Evolutionary conservation across 2,329 filamentous ascomycete genomes (phyloP), one percentile per base, ranked within the genome.

Genomic region (Cytospora mali): DNA sequence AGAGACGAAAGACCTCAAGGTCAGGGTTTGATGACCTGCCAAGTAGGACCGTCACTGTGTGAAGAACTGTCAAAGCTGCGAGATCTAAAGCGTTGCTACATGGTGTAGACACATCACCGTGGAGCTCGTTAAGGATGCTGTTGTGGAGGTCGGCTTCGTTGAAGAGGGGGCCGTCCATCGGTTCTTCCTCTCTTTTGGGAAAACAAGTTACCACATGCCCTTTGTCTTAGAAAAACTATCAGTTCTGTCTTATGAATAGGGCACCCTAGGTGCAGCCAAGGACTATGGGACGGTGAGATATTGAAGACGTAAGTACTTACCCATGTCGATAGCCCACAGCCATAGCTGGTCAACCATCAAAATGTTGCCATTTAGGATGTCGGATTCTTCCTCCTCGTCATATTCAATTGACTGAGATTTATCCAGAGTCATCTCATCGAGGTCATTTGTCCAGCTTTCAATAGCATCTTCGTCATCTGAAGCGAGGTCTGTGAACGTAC

Each of bases 271-370:
- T 33, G 10, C 14, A 13, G 10, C 10, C 14, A 13, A 33, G n/a
- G n/a, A n/a, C n/a, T 33, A 33, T 6, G 14, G 31, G 10, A 33
- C 31, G 31, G 31, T 33, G 31, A 11, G 31, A 11, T 13, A n/a
- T n/a, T n/a, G n/a, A n/a, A n/a, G n/a, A n/a, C 10, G 6, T 33
- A 13, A 11, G 10, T 13, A 31, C 79, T 71, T 68, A 82, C 80
- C 76, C 18, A n/a, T 77, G 58, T 81, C 75, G n/a, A 83, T 74
- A 0, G 75, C 76, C 81, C 81, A 83, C 0, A 87, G 69, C 85
- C 85, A 88, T 2, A 87, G 70, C 67, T 87, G 84, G 62, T 88
- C 85, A 0, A 88, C 82, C 82, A 87, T 87, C 16, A 88, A 69
- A 4, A 83, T 78, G 29, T 86, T 86, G 0, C 83, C 81, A 33